Evolutionary conservation across 2,329 filamentous ascomycete genomes (phyloP), one percentile per base, ranked within the genome.

Genomic region (Ophiostoma ulmi): DNA sequence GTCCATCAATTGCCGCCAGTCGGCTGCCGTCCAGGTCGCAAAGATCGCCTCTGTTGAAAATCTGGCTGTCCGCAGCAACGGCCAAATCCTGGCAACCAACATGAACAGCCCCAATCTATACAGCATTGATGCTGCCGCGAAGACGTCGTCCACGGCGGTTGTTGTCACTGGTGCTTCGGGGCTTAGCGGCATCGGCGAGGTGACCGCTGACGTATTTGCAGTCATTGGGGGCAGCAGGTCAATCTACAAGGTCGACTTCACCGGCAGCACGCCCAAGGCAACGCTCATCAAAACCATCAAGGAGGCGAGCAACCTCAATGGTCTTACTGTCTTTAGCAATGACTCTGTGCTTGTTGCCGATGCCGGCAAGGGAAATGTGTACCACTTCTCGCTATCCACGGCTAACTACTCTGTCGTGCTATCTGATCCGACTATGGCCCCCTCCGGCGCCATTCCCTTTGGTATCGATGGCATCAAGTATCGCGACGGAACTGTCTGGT

Each of bases 51-150:
- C 75, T 7, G 71, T 78, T 70, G 77, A 79, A 71, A 78, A 78
- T 70, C 52, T 78, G 13, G 77, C 77, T 6, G 75, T 77, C 13
- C 77, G 77, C 35, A 69, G 75, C 68, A 76, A 78, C 68, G 78
- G 77, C 38, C 73, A 75, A 61, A 74, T 79, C 55, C 75, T 79
- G 14, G 77, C 76, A 17, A 79, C 77, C 68, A 77, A 77, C 74
- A 78, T 78, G 76, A 77, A 79, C 74, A 74, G 74, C n/a, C 75
- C 77, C 20, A 76, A 75, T 64, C 74, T 58, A 1, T 58, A 26
- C 52, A 10, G 52, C 22, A 58, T 58, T 3, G 11, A 58, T 13
- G 52, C 52, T 1, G 5, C 52, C 11, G 52, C 52, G n/a, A 58
- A 58, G 52, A 26, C 52, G n/a, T 31, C 52, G 22, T 8, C 52